Evolutionary conservation across 1,284 basidiomycete genomes (phyloP).

Genomic region (Boletus smithii): DNA sequence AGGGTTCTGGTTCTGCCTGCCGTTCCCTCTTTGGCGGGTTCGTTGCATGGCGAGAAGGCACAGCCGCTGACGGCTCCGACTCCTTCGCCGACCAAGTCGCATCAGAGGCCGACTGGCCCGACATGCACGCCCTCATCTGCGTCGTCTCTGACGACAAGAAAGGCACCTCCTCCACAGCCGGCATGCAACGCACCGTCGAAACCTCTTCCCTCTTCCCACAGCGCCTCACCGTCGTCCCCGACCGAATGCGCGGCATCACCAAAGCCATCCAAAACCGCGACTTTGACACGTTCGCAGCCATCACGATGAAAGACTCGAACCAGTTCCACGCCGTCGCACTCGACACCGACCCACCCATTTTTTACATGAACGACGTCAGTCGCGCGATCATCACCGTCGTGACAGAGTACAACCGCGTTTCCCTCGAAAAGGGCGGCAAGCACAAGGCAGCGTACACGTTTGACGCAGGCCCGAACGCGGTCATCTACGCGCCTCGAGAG

Average conservation of each 20-base stretch:
- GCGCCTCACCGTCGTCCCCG: slow-evolving; percentile 89
- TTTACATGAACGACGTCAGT: slow-evolving; percentile 98
- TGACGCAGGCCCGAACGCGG: slow-evolving; percentile 98
- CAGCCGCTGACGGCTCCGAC: slow-evolving; percentile 70
- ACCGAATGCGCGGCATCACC: slow-evolving; percentile 81
- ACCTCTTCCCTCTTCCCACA: slow-evolving; percentile 89
- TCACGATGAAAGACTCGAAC: slow-evolving; percentile 98
- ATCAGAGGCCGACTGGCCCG: slow-evolving; percentile 86
- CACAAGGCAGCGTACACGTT: slow-evolving; percentile 94
- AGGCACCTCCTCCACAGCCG: slow-evolving; percentile 90
- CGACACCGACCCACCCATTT: slow-evolving; percentile 96
- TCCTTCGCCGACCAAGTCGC: slow-evolving; percentile 89
- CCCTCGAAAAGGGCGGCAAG: slow-evolving; percentile 56
- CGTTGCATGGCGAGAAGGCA: slow-evolving; percentile 84
- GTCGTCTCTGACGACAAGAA: slow-evolving; percentile 98
- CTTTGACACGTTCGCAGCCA: slow-evolving; percentile 85
- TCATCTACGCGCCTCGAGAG: slow-evolving; percentile 86
- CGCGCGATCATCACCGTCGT: slow-evolving; percentile 82
- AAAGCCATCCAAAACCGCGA: slow-evolving; percentile 78
- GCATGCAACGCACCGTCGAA: slow-evolving; percentile 97
- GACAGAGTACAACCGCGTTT: slow-evolving; percentile 91
- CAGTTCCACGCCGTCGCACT: slow-evolving; percentile 98
- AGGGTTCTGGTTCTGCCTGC: slow-evolving; percentile 97
- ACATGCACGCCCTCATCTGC: slow-evolving; percentile 96
- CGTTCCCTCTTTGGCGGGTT: slow-evolving; percentile 96